phyloP scores from a whole-genome alignment of 2,329 filamentous ascomycete genomes.

The Aquanectria penicillioides region DNA sequence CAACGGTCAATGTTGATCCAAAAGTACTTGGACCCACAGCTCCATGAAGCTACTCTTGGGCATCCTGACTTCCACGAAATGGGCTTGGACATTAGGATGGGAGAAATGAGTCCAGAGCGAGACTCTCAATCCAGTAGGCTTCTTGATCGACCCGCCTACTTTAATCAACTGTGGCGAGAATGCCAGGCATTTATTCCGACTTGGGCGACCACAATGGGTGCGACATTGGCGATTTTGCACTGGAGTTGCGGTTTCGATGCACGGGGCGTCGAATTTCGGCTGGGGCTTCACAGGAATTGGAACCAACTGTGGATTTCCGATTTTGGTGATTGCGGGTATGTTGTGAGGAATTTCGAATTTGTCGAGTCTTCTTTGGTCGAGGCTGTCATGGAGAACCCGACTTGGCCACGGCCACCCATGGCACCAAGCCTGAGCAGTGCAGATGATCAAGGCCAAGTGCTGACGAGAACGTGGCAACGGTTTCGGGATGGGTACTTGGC shows the following conservation, averaged over 20 bases:
- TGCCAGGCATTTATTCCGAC: neutral
- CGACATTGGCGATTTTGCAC: constrained; percentile 37
- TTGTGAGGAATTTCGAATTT: neutral
- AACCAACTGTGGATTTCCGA: constrained; percentile 34
- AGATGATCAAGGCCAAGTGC: neutral
- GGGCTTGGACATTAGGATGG: constrained; percentile 20
- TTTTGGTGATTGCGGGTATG: constrained; percentile 33
- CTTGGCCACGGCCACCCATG: constrained; percentile 26
- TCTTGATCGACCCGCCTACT: constrained; percentile 30
- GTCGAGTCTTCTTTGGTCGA: neutral
- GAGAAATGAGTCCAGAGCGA: neutral
- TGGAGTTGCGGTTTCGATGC: constrained; percentile 37
- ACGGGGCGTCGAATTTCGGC: constrained; percentile 34
- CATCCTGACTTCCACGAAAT: constrained; percentile 7
- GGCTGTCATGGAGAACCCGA: constrained; percentile 16
- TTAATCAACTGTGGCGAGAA: constrained; percentile 34
- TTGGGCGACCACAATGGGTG: constrained; percentile 32
- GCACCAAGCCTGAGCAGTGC: neutral
- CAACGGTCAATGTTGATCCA: constrained; percentile 10
- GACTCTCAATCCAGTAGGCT: constrained; percentile 1
- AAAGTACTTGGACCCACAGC: neutral
- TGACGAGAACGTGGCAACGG: neutral
- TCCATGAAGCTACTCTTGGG: neutral
- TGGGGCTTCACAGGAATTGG: constrained; percentile 5
- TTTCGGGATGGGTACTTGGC: constrained; percentile 5